Evolutionary conservation across 306 rosid genomes (phyloP).

Genomic region (Sphenostylis stenocarpa): DNA sequence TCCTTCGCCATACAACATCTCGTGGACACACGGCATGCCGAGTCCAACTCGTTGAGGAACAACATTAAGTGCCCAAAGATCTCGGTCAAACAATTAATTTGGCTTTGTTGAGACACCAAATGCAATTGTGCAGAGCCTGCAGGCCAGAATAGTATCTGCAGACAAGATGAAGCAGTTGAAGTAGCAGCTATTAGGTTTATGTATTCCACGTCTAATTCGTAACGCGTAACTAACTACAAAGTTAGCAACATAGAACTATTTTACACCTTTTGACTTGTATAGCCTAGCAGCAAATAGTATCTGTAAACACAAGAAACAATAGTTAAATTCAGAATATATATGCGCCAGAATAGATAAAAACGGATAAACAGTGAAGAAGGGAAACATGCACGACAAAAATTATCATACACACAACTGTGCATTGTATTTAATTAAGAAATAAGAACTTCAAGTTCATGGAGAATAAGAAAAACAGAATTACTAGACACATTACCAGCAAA

Average conservation of each 20-base stretch:
- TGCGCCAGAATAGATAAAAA: not conserved
- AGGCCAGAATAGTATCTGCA: not conserved
- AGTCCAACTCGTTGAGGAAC: not conserved
- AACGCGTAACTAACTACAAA: not conserved
- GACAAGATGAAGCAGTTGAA: not conserved
- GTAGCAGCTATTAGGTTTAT: not conserved
- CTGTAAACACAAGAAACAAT: constrained; percentile 20
- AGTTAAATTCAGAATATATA: not conserved
- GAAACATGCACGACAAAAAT: not conserved
- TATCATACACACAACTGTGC: not conserved
- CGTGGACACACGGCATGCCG: not conserved
- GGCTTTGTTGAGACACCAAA: not conserved
- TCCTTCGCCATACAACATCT: not conserved
- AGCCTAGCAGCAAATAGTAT: not conserved
- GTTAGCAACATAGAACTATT: not conserved
- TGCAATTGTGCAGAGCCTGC: not conserved
- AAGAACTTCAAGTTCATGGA: not conserved
- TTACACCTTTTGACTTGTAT: not conserved
- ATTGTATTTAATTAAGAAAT: not conserved
- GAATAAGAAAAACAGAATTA: not conserved
- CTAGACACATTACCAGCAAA: constrained; percentile 33
- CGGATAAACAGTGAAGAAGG: not conserved
- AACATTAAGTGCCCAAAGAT: not conserved
- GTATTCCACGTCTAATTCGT: not conserved
- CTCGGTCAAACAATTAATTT: not conserved